Evolutionary conservation across 352 stramenopile species (phyloP).

Genomic region (Phytophthora lateralis): DNA sequence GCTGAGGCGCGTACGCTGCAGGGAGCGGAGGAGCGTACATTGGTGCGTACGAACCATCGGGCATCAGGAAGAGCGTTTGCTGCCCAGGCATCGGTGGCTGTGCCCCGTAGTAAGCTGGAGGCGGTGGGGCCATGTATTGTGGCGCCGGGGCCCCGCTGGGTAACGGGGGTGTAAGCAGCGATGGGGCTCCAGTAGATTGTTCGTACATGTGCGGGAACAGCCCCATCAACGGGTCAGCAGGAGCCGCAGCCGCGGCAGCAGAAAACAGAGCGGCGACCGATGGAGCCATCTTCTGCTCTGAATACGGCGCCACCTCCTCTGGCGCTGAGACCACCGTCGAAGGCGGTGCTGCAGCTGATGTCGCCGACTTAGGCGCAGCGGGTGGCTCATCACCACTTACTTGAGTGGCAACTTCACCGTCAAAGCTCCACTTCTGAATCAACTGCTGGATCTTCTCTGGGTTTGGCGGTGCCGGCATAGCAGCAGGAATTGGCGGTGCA

Average conservation of each 20-base stretch:
- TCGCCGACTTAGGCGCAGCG: slow-evolving; percentile 1
- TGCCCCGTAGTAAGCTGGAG: slow-evolving; percentile 29
- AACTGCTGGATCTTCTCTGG: slow-evolving; percentile 67
- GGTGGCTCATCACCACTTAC: slow-evolving; percentile 5
- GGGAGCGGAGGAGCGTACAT: slow-evolving; percentile 29
- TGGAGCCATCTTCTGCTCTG: slow-evolving; percentile 35
- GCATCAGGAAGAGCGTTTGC: slow-evolving; percentile 35
- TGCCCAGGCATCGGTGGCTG: slow-evolving; percentile 29
- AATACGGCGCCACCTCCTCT: background rate
- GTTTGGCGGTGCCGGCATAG: slow-evolving; percentile 46
- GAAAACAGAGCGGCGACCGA: slow-evolving; percentile 57
- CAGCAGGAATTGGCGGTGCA: slow-evolving; percentile 40
- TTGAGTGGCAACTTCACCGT: slow-evolving; percentile 31
- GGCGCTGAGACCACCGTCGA: slow-evolving; percentile 7
- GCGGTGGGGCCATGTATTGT: slow-evolving; percentile 22
- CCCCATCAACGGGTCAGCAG: slow-evolving; percentile 33
- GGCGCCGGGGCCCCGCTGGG: slow-evolving; percentile 16
- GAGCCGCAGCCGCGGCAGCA: slow-evolving; percentile 23
- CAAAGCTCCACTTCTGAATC: slow-evolving; percentile 65
- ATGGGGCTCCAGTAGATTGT: slow-evolving; percentile 22
- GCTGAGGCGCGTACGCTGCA: slow-evolving; percentile 13
- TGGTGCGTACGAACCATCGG: slow-evolving; percentile 39
- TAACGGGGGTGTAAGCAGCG: slow-evolving; percentile 38
- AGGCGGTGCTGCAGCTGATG: background rate
- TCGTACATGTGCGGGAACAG: slow-evolving; percentile 68